Conservation (phyloP, 2,329 filamentous ascomycete genomes). For the Chaetomiaceae sp. region DNA sequence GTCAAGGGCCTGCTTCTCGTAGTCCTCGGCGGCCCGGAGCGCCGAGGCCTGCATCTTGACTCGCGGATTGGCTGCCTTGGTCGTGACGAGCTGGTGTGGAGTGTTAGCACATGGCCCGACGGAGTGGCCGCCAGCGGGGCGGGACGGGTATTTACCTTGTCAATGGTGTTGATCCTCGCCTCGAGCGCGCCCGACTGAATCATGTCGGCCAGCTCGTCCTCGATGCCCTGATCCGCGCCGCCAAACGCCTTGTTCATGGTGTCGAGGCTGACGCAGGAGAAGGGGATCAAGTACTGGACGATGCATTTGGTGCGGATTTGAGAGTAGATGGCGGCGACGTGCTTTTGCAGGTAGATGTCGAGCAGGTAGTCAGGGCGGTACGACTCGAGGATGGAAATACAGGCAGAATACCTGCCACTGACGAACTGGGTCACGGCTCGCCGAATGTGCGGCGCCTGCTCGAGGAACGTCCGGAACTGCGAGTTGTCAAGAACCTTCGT, state of each 20-base stretch:
- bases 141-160: constrained; percentile 48
- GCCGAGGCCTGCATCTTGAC: constrained; percentile 65
- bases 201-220: constrained; percentile 72
- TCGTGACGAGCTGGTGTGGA: constrained; percentile 61
- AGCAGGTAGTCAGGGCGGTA: constrained; percentile 85
- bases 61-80: constrained; percentile 63
- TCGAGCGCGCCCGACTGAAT: constrained; percentile 69
- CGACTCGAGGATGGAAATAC: constrained; percentile 74
- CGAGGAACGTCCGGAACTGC: constrained; percentile 79
- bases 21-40: constrained; percentile 63
- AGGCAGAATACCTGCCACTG: constrained; percentile 81
- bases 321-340: constrained; percentile 66
- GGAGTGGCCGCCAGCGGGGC: background rate
- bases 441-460: constrained; percentile 89
- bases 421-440: constrained; percentile 88
- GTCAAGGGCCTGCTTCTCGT: constrained; percentile 70
- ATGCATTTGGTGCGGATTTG: constrained; percentile 87
- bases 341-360: constrained; percentile 76
- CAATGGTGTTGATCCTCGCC: constrained; percentile 79
- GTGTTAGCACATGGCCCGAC: background rate
- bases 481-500: constrained; percentile 71
- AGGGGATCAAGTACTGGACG: constrained; percentile 86
- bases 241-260: constrained; percentile 77
- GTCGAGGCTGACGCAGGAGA: constrained; percentile 77
- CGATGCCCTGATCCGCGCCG: constrained; percentile 56